Base-by-base conservation (phyloP, 2,329 filamentous ascomycete species). In the Cercospora citrullina region DNA sequence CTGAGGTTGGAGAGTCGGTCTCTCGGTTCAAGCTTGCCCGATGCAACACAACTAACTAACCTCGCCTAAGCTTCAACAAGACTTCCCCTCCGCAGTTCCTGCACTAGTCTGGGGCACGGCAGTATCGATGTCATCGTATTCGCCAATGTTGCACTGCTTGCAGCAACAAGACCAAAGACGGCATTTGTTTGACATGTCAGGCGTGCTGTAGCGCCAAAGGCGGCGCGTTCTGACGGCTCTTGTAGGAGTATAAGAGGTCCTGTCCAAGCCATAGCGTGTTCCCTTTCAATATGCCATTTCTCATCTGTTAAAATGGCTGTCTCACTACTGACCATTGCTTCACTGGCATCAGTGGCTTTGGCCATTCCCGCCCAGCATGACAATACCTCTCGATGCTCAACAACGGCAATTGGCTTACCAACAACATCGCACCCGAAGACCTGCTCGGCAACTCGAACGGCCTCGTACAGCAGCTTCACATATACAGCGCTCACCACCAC, bases 401-500 rank as follows among this genome's bases (percentile, higher is more conserved):
- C 33, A 18, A 23, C 28, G 9, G 31, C 45, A 14, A 58, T 21
- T 21, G 58, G 42, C 23, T 26, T 60, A 23, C 59, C 59, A 31
- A 57, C 30, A 21, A 55, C 58, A 30, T 36, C 58, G 28, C 6
- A 53, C n/a, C 68, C 60, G 2, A 51, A 68, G 39, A 71, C 69
- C 36, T 73, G 72, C 64, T 72, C 71, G 2, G 72, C 71, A 10
- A 71, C 67, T 2, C 62, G 63, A 5, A 70, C 68, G 7, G 58
- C 58, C 6, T 36, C 66, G 3, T 73, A 73, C 58, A 68, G 64
- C 33, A 57, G 28, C 18, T 73, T 69, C 64, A 62, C 68, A 12
- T 74, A 72, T 39, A 72, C 71, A n/a, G 69, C 60, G 4, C 36
- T 68, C 7, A 74, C 71, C 9, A 69, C 69, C 21, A 68, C 68